Evolutionary conservation across 1,284 basidiomycete species (phyloP).

Genomic region (Pascua sp.): DNA sequence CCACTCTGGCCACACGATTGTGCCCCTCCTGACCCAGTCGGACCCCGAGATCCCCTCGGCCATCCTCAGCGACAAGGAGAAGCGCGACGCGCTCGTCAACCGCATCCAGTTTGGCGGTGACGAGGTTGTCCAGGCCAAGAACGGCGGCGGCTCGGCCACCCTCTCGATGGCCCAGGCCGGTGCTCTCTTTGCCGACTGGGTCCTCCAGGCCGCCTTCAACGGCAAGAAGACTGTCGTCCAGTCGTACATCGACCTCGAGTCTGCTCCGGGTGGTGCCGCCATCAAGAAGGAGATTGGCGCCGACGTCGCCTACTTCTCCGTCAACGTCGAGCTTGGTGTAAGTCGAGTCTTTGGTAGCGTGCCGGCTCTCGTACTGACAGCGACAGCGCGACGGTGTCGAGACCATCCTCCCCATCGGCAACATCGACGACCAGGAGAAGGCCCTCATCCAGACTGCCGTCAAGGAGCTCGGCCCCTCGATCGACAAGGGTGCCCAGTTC

Average conservation of each 20-base stretch:
- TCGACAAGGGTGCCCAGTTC: constrained; percentile 52
- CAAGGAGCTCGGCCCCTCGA: constrained; percentile 55
- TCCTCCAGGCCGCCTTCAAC: constrained; percentile 73
- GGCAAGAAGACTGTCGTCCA: constrained; percentile 84
- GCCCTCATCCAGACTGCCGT: constrained; percentile 53
- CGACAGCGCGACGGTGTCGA: constrained; percentile 51
- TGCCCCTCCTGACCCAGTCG: constrained; percentile 87
- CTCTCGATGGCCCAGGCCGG: constrained; percentile 93
- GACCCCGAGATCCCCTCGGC: constrained; percentile 44
- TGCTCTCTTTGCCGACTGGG: constrained; percentile 78
- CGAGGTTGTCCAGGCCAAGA: constrained; percentile 59
- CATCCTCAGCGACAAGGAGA: constrained; percentile 56
- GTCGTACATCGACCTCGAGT: constrained; percentile 76
- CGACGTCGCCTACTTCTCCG: constrained; percentile 79
- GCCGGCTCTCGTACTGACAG: constrained; percentile 17
- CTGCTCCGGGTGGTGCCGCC: constrained; percentile 49
- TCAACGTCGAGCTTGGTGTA: constrained; percentile 83
- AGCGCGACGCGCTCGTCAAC: constrained; percentile 66
- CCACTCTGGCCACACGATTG: constrained; percentile 93
- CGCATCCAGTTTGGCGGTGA: constrained; percentile 91
- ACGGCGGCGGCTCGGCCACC: constrained; percentile 83
- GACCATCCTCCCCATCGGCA: constrained; percentile 56
- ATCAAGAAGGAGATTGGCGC: constrained; percentile 51
- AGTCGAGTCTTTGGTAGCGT: constrained; percentile 21
- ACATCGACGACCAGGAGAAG: constrained; percentile 53